Base-by-base conservation (phyloP, 78 protist species). In the Dictyostelium purpureum region DNA sequence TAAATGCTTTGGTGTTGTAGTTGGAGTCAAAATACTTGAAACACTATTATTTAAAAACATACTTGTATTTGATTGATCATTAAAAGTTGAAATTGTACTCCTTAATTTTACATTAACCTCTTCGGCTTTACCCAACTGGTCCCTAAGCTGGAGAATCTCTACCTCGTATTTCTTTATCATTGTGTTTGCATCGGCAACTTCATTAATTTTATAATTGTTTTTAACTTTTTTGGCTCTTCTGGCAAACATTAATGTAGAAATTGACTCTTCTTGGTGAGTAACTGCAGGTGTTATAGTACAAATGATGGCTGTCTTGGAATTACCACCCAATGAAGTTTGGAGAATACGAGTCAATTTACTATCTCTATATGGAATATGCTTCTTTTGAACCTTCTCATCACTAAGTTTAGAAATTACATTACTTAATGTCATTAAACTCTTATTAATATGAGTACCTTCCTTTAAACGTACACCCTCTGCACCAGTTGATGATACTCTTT, bases 221-320 rank as follows among this genome's bases (percentile, higher is more conserved):
- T 77, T 87, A 28, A 97, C 73, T 18, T 18, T 33, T 76, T 95
- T 97, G 6, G 98, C 98, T 33, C 97, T 77, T 11, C 73, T 57
- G 28, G 98, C 98, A 81, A 96, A 97, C 66, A 94, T 70, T 67
- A 97, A 92, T n/a, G 98, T 95, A 40, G 83, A 51, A 38, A 71
- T 9, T 1, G 94, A 90, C 38, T 96, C 96, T 1, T 88, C 96
- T 45, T 19, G 10, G 83, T 91, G 90, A 21, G 51, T 59, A 9
- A 24, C 3, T 2, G 97, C 94, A 14, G 97, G 95, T 2, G 96
- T 92, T 59, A 96, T 51, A 6, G 97, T 96, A 85, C 97, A 95
- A 10, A 88, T 73, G 4, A 93, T 79, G 0, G 97, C 90, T 2
- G 95, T 93, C 49, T 40, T 54, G 2, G 96, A 77, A 40, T 96